These are phyloP conservation scores for Saccharum spontaneum DNA, from an alignment of 176 grass and related monocot genomes.

Conservation along the genomic window DNA sequence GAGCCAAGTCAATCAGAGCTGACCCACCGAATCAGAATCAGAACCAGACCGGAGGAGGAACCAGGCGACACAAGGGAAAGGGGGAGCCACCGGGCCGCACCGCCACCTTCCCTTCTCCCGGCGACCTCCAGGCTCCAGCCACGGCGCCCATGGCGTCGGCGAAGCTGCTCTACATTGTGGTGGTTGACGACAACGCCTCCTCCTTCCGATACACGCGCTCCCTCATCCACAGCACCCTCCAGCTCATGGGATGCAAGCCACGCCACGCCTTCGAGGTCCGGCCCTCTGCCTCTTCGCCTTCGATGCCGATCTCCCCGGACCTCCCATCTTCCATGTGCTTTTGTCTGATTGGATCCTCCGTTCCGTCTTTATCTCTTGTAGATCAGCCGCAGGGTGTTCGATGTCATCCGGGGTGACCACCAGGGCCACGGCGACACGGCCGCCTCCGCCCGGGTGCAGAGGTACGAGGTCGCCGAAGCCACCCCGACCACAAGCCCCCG, in stretches of 20 bases:
- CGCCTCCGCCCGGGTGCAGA: conserved; percentile 23
- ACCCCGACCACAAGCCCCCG: conserved; percentile 43
- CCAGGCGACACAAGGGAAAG: not conserved
- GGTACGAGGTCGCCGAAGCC: conserved; percentile 41
- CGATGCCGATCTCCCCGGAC: not conserved
- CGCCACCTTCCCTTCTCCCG: conserved; percentile 21
- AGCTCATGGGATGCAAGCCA: conserved; percentile 94
- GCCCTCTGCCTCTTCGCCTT: too few relatives aligned
- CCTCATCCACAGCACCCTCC: conserved; percentile 80
- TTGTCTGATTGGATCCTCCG: conserved; percentile 1
- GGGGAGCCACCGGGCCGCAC: not conserved
- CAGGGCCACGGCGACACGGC: conserved; percentile 6
- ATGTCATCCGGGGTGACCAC: conserved; percentile 54
- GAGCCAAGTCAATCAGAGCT: not conserved
- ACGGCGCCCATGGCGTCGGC: conserved; percentile 41
- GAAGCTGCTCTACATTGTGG: conserved; percentile 88
- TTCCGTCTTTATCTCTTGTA: conserved; percentile 2
- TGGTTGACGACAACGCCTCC: conserved; percentile 50
- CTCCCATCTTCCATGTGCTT: not conserved
- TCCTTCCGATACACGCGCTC: conserved; percentile 93
- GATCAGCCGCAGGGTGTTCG: conserved; percentile 88
- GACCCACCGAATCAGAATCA: conserved; percentile 8
- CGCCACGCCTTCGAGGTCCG: conserved; percentile 86
- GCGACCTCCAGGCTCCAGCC: not conserved
- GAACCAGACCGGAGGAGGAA: not conserved